Evolutionary conservation across 1,284 basidiomycete species (phyloP), one percentile per base, ranked within the genome.

Genomic region (Rhodotorula sp.): DNA sequence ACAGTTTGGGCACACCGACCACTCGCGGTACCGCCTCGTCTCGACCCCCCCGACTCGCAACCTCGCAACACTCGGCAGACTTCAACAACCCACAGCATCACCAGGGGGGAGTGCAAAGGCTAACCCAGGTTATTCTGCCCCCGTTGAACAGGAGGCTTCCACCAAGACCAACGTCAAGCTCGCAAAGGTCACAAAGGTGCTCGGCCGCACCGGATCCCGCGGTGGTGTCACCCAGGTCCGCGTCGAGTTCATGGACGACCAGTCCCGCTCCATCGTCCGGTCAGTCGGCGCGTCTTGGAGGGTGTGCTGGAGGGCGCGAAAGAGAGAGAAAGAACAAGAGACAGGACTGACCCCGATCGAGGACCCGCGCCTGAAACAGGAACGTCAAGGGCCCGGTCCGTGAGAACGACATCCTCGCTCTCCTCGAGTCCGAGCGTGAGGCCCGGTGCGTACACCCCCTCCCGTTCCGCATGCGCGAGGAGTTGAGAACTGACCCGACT

Each of bases 181-280:
- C 81, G 94, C 93, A 78, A 92, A 91, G 86, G 94, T 97, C 79
- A 89, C 91, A 85, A 95, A 93, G 90, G 93, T 98, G 82, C 90
- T 99, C 81, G 97, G 97, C 83, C 90, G 97, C 81, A 99, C 97
- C 81, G 97, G 97, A 77, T 98, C 95, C 80, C 93, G 97, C 83
- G 97, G 97, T 86, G 95, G 95, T 87, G 95, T 99, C 80, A 99
- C 94, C 77, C 97, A 99, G 87, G 95, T 98, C 83, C 93, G 95
- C 79, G 97, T 99, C 79, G 95, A 99, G 84, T 98, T 99, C 87
- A 90, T 99, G 91, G 95, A 99, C 84, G 95, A 99, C 83, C 89
- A 90, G 67, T 89, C 89, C 79, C 92, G 97, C 80, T 90, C 91
- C 77, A 97, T 99, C 84, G 97, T 99, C 85, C 92, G 95, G 79